Evolutionary conservation across 2,329 filamentous ascomycete species (phyloP).

Genomic region (Metarhizium rileyi): DNA sequence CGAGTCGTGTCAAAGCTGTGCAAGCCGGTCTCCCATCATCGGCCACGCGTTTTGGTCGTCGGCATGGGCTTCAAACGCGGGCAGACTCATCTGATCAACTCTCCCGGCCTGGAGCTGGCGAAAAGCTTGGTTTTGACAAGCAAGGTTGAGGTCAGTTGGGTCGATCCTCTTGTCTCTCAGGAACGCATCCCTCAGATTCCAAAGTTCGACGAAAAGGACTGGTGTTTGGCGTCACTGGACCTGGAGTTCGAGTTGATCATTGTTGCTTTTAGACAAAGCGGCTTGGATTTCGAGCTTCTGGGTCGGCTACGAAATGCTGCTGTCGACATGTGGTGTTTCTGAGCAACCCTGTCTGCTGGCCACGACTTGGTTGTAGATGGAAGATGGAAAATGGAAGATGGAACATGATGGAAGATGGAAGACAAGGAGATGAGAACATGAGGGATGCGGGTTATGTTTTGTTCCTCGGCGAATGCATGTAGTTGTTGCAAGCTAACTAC

Average conservation of each 20-base stretch:
- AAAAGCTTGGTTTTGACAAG: constrained; percentile 25
- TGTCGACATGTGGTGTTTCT: constrained; percentile 30
- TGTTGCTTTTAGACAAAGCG: constrained; percentile 31
- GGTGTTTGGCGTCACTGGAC: constrained; percentile 27
- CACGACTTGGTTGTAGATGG: no score
- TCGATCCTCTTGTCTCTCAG: constrained; percentile 34
- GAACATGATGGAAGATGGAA: no score
- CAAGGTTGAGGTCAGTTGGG: constrained; percentile 32
- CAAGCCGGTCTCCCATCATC: constrained; percentile 1
- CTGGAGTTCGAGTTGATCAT: constrained; percentile 32
- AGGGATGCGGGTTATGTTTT: no score
- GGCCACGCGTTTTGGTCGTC: constrained; percentile 30
- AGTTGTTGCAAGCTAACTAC: no score
- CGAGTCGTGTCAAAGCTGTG: constrained; percentile 24
- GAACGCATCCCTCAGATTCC: constrained; percentile 29
- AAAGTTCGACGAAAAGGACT: constrained; percentile 26
- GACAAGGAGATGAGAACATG: no score
- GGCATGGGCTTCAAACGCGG: constrained; percentile 42
- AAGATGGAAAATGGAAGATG: no score
- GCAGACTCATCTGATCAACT: constrained; percentile 37
- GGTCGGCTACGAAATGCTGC: constrained; percentile 22
- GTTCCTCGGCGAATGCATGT: no score
- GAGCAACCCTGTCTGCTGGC: no score
- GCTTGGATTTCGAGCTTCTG: constrained; percentile 31
- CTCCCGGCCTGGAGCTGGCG: constrained; percentile 34